Evolutionary conservation across 805 yeast genomes (phyloP).

Genomic region (Teunomyces aglyptinius): DNA sequence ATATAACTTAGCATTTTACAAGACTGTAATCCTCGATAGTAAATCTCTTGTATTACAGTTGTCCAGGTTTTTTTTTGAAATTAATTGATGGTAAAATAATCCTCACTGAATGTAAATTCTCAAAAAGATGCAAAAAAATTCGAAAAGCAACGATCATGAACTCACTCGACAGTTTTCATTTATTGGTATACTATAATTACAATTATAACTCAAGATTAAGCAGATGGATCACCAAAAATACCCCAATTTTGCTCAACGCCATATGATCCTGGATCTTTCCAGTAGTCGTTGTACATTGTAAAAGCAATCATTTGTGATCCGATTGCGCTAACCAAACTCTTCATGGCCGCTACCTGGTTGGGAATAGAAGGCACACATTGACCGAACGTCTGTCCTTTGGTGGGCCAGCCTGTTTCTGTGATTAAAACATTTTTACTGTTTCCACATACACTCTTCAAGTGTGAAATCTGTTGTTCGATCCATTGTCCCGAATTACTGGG

Average conservation of each 20-base stretch:
- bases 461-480: slow-evolving; percentile 46
- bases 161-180: background rate
- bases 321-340: slow-evolving; percentile 45
- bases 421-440: slow-evolving; percentile 48
- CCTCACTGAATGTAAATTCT: no score
- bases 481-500: slow-evolving; percentile 56
- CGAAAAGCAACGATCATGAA: no score
- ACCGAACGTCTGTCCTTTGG: slow-evolving; percentile 54
- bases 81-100: no score
- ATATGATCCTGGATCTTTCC: slow-evolving; percentile 58
- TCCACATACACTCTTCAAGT: slow-evolving; percentile 48
- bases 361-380: slow-evolving; percentile 52
- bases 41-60: no score
- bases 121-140: no score
- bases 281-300: slow-evolving; percentile 60
- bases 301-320: slow-evolving; percentile 54
- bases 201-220: background rate
- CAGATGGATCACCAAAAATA: slow-evolving; percentile 28
- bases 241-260: slow-evolving; percentile 68
- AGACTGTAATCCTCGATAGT: no score
- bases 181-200: slow-evolving; percentile 1
- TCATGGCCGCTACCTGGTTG: slow-evolving; percentile 53
- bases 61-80: no score
- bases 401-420: slow-evolving; percentile 74
- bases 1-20: no score